phyloP scores from a whole-genome alignment of 306 rosid genomes.

The Elaeagnus macrophylla region DNA sequence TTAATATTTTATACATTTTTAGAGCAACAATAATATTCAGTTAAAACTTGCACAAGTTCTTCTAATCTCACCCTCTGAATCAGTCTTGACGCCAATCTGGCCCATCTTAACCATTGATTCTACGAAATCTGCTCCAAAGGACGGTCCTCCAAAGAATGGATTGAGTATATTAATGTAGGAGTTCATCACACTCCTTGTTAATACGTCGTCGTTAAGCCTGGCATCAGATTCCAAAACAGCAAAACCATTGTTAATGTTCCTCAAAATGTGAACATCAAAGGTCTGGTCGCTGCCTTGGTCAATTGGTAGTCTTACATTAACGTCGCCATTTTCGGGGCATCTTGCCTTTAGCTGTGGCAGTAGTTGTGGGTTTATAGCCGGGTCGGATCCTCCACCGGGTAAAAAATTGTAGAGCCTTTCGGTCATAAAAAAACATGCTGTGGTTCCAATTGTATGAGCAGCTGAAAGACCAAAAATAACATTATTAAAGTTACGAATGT shows the following conservation, averaged over 20 bases:
- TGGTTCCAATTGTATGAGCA: constrained; percentile 88
- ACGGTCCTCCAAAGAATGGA: constrained; percentile 46
- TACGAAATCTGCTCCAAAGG: constrained; percentile 54
- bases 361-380: constrained; percentile 40
- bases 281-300: constrained; percentile 39
- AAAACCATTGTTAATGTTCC: constrained; percentile 58
- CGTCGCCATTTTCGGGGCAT: constrained; percentile 56
- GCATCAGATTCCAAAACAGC: constrained; percentile 86
- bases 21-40: no score
- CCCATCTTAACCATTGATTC: constrained; percentile 66
- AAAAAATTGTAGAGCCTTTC: constrained; percentile 59
- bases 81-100: constrained; percentile 67
- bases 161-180: constrained; percentile 36
- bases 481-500: not conserved
- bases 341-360: constrained; percentile 28
- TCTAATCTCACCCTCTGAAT: constrained; percentile 46
- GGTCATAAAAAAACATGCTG: constrained; percentile 85
- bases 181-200: constrained; percentile 38
- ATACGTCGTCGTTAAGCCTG: constrained; percentile 43
- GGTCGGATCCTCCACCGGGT: constrained; percentile 59
- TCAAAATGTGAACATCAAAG: constrained; percentile 50
- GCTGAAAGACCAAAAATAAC: constrained; percentile 26
- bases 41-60: constrained; percentile 38
- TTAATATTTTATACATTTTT: no score
- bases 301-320: constrained; percentile 37